phyloP scores from a whole-genome alignment of 768 basidiomycete species.

The Calocera viscosa region DNA sequence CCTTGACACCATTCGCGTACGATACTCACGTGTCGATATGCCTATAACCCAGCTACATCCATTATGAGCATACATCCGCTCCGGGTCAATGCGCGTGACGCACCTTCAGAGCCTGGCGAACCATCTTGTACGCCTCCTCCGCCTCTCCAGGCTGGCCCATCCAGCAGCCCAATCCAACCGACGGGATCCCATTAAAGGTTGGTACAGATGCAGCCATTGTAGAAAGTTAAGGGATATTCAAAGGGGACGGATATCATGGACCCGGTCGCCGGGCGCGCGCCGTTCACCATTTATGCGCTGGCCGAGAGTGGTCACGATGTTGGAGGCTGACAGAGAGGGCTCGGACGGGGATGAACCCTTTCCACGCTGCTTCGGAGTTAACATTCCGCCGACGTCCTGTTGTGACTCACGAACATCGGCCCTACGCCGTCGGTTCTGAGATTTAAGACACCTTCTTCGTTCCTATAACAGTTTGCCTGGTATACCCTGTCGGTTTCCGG shows the following conservation, averaged over 20 bases:
- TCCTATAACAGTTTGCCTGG: too few relatives aligned
- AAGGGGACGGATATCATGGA: neutral
- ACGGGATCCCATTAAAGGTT: neutral
- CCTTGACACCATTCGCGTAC: neutral
- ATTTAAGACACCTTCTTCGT: too few relatives aligned
- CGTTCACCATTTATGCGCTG: too few relatives aligned
- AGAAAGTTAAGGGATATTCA: neutral
- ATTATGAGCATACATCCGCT: neutral
- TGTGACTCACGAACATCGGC: too few relatives aligned
- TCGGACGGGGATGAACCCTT: too few relatives aligned
- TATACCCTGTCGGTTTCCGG: too few relatives aligned
- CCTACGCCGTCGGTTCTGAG: too few relatives aligned
- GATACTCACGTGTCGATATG: constrained; percentile 7
- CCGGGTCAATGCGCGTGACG: neutral
- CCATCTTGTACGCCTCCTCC: neutral
- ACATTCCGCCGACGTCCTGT: too few relatives aligned
- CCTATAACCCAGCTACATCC: neutral
- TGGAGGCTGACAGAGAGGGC: too few relatives aligned
- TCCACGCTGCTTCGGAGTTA: too few relatives aligned
- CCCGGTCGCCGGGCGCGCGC: too few relatives aligned
- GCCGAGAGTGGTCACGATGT: too few relatives aligned
- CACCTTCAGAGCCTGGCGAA: neutral
- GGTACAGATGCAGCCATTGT: neutral
- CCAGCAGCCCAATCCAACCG: neutral
- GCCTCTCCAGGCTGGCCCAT: neutral